Conservation (phyloP, 2,329 filamentous ascomycete genomes). For the Neonectria hederae region DNA sequence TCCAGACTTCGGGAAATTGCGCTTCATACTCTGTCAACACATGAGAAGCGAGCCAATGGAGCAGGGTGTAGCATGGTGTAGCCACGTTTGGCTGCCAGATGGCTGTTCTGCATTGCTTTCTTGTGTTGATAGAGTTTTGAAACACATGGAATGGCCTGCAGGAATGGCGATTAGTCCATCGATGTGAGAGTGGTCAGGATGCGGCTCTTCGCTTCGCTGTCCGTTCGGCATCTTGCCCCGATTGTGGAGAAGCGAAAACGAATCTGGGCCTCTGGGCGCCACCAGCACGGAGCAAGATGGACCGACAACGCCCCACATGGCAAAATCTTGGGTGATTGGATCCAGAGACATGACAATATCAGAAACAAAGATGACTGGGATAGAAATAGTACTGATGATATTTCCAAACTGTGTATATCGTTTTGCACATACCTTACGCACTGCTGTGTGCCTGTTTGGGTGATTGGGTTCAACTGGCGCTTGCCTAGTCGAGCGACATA, state of each 20-base stretch:
- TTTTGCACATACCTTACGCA: neutral
- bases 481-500: no score
- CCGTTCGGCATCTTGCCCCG: neutral
- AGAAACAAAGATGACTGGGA: neutral
- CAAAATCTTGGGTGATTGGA: neutral
- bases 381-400: neutral
- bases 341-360: neutral
- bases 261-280: neutral
- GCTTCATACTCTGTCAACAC: slow-evolving; percentile 8
- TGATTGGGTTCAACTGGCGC: no score
- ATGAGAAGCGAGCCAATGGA: slow-evolving; percentile 29
- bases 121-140: neutral
- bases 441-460: neutral
- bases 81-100: neutral
- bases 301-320: neutral
- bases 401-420: neutral
- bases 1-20: slow-evolving; percentile 30
- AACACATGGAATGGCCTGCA: slow-evolving; percentile 1
- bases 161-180: neutral
- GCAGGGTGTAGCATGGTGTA: neutral
- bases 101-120: neutral
- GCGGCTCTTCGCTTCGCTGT: neutral
- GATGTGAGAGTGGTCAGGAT: neutral
- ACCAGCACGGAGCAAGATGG: neutral
- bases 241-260: slow-evolving; percentile 4